Evolutionary conservation across 1,284 basidiomycete genomes (phyloP), one percentile per base, ranked within the genome.

Genomic region (Ganoderma multipileum): DNA sequence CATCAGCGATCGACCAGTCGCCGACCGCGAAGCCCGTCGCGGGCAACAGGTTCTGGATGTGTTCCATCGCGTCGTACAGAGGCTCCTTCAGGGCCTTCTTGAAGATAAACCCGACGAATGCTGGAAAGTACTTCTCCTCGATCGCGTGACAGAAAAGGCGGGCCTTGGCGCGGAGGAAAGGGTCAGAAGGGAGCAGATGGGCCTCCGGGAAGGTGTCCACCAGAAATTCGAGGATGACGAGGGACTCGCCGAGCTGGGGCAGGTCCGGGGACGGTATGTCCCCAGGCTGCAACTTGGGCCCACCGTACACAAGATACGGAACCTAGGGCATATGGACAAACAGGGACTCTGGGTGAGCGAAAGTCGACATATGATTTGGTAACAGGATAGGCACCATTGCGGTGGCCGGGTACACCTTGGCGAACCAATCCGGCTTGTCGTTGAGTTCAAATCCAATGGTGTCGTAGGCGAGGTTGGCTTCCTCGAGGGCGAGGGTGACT

Each of bases 141-240:
- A 86, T 79, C 2, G 79, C 79, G 65, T 90, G 87, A 68, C 87
- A 85, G 80, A 91, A 88, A 76, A 89, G 87, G 12, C 89, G 86
- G 1, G 82, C 85, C 64, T 83, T 82, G 8, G 90, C 89, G 28
- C 87, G 85, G 6, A 76, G 74, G 30, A 88, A 81, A 0, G 88
- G 87, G 72, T 89, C 84, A 3, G 81, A 76, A 0, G 89, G 87
- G 7, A 89, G 81, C n/a, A 89, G 79, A 3, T 73, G 72, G 0
- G 81, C 79, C 12, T 81, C 71, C 0, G 85, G 86, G 75, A 79
- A 84, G 62, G 87, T 74, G 72, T 90, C 88, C 8, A 86, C 86
- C 66, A 90, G 74, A 79, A 91, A 89, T 74, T 91, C 88, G 67
- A 91, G 79, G 61, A 90, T 82, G 28, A 90, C 82, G 57, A 86